Evolutionary conservation across 805 yeast genomes (phyloP).

Genomic region (Saccharomycopsis schoenii): DNA sequence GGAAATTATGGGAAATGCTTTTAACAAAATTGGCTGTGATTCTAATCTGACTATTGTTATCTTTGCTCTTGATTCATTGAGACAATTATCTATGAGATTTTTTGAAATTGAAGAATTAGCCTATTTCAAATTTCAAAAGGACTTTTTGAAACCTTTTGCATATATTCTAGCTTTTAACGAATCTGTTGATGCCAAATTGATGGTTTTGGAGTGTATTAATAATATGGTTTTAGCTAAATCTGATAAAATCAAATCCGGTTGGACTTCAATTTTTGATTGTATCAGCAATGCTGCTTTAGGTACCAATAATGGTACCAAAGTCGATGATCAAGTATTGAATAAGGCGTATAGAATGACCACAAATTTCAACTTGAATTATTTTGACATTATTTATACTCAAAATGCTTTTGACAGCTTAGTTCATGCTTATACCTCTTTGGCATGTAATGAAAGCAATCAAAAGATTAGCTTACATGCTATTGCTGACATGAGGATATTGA

Average conservation of each 20-base stretch:
- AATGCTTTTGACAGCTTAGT: conserved; percentile 60
- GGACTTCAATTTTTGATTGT: conserved; percentile 72
- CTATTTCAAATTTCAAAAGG: conserved; percentile 92
- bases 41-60: conserved; percentile 65
- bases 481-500: conserved; percentile 56
- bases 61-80: conserved; percentile 87
- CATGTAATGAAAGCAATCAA: conserved; percentile 78
- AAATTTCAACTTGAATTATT: conserved; percentile 50
- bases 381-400: conserved; percentile 54
- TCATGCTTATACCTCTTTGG: conserved; percentile 66
- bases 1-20: conserved; percentile 86
- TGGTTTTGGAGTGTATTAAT: conserved; percentile 82
- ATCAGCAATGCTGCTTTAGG: neutral
- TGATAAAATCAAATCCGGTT: conserved; percentile 74
- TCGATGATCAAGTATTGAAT: conserved; percentile 1
- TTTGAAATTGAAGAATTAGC: conserved; percentile 89
- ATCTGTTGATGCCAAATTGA: conserved; percentile 64
- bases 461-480: conserved; percentile 72
- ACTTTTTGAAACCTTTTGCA: conserved; percentile 84
- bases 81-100: conserved; percentile 88
- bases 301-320: neutral
- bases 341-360: conserved; percentile 43
- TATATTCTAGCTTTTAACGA: conserved; percentile 61
- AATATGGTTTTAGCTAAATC: conserved; percentile 78
- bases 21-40: conserved; percentile 77